A percentile compares a stretch with the other conserved stretches of the same genome.
These are phyloP conservation scores for Xylaria palmicola DNA, from an alignment of 495 filamentous ascomycete genomes.

Conservation along the genomic window DNA sequence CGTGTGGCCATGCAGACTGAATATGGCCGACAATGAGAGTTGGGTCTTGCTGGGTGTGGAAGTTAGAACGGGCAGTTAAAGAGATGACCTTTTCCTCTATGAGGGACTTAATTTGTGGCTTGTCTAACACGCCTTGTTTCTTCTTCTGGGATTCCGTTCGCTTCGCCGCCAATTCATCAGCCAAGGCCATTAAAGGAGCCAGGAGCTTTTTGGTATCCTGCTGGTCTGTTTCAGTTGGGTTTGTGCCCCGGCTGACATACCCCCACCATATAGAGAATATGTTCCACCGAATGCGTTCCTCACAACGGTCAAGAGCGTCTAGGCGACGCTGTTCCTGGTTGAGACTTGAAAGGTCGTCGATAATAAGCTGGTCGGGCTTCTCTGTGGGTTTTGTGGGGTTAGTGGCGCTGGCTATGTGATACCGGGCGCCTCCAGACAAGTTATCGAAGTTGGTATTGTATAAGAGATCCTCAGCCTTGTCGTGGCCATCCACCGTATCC, in stretches of 20 bases:
- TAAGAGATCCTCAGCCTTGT: background rate
- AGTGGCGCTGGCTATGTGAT: background rate
- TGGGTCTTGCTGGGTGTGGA: background rate
- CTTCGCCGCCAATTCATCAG: background rate
- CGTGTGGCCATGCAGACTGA: background rate
- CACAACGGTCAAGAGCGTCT: background rate
- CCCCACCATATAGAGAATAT: background rate
- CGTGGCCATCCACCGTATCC: background rate
- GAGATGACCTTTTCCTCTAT: background rate
- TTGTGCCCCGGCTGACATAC: background rate
- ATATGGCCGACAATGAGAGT: background rate
- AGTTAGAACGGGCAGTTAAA: no score
- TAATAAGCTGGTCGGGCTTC: background rate
- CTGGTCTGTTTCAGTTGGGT: background rate
- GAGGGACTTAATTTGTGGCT: background rate
- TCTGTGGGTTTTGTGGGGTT: background rate
- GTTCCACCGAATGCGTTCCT: background rate
- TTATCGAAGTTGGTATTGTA: background rate
- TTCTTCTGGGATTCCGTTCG: no score
- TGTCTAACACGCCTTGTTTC: background rate
- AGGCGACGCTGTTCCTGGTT: background rate
- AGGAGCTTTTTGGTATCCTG: background rate
- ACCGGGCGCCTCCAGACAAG: background rate
- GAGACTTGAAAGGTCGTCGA: background rate
- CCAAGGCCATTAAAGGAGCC: background rate